phyloP scores from a whole-genome alignment of 371 early-diverging fungal genomes.

The Mortierella sp. region DNA sequence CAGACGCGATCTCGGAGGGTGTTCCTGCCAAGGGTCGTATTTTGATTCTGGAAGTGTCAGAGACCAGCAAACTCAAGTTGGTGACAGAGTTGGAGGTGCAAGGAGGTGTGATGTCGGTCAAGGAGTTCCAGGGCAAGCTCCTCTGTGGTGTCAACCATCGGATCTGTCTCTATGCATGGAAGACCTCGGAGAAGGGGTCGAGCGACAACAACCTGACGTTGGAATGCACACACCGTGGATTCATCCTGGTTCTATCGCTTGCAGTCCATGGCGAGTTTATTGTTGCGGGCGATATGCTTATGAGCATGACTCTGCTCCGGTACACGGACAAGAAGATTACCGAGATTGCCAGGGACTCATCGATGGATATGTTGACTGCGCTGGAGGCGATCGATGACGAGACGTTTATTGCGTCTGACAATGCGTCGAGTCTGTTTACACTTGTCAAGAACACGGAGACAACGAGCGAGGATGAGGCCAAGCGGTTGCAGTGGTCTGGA shows the following conservation, averaged over 20 bases:
- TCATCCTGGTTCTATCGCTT: slow-evolving; percentile 70
- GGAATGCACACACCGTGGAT: slow-evolving; percentile 66
- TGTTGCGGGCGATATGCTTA: slow-evolving; percentile 91
- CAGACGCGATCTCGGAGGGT: slow-evolving; percentile 65
- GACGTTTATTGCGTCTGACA: slow-evolving; percentile 75
- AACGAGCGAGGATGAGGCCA: slow-evolving; percentile 60
- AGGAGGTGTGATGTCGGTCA: slow-evolving; percentile 73
- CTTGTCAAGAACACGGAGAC: slow-evolving; percentile 63
- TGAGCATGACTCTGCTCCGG: slow-evolving; percentile 77
- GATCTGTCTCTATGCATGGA: slow-evolving; percentile 63
- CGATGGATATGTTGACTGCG: slow-evolving; percentile 78
- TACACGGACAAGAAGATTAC: slow-evolving; percentile 64
- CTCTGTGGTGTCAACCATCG: slow-evolving; percentile 70
- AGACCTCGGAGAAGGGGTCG: slow-evolving; percentile 21
- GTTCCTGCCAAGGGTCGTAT: slow-evolving; percentile 75
- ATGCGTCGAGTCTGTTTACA: slow-evolving; percentile 72
- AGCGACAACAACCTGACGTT: slow-evolving; percentile 54
- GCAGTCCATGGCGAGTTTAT: slow-evolving; percentile 78
- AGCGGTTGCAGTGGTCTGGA: slow-evolving; percentile 71
- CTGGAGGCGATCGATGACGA: slow-evolving; percentile 74
- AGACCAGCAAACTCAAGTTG: slow-evolving; percentile 58
- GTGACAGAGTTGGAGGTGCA: slow-evolving; percentile 56
- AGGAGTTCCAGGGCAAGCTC: slow-evolving; percentile 64
- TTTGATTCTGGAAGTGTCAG: slow-evolving; percentile 61
- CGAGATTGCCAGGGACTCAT: slow-evolving; percentile 74